Evolutionary conservation across 805 yeast genomes (phyloP).

Genomic region (Candida maesae): DNA sequence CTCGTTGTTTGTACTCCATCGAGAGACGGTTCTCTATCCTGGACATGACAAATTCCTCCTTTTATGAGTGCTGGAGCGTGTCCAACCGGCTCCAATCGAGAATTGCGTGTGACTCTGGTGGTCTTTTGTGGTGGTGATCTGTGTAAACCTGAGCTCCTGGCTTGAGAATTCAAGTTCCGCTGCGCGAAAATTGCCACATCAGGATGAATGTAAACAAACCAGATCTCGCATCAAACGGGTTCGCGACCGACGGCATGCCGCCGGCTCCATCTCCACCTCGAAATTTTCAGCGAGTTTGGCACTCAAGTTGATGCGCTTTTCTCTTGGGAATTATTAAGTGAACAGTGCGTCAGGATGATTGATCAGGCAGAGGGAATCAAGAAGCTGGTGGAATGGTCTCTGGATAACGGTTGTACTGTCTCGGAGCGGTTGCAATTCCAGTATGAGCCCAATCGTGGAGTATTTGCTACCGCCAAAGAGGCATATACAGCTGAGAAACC

Average conservation of each 20-base stretch:
- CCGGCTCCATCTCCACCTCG: too few species aligned
- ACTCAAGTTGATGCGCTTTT: too few species aligned
- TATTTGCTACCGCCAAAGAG: slow-evolving; percentile 29
- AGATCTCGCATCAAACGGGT: slow-evolving; percentile 4
- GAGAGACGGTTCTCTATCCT: slow-evolving; percentile 8
- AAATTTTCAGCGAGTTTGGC: too few species aligned
- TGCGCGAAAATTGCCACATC: slow-evolving; percentile 8
- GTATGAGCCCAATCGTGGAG: slow-evolving; percentile 32
- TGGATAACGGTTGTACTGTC: slow-evolving; percentile 32
- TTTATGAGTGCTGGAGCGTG: too few species aligned
- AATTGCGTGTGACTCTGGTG: not conserved
- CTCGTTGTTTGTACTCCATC: slow-evolving; percentile 5
- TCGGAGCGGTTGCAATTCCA: slow-evolving; percentile 34
- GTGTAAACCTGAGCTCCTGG: too few species aligned
- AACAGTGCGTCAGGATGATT: slow-evolving; percentile 1
- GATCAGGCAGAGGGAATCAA: slow-evolving; percentile 3
- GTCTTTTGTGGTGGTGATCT: not conserved
- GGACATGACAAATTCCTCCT: not conserved
- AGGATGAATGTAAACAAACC: slow-evolving; percentile 13
- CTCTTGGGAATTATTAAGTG: not conserved
- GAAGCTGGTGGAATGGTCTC: slow-evolving; percentile 34
- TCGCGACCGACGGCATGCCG: slow-evolving; percentile 5
- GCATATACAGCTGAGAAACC: slow-evolving; percentile 20
- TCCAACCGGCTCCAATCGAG: too few species aligned
- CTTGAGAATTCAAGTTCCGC: too few species aligned